Conservation (phyloP, 768 basidiomycete species). For the Podaxis mareebaensis region DNA sequence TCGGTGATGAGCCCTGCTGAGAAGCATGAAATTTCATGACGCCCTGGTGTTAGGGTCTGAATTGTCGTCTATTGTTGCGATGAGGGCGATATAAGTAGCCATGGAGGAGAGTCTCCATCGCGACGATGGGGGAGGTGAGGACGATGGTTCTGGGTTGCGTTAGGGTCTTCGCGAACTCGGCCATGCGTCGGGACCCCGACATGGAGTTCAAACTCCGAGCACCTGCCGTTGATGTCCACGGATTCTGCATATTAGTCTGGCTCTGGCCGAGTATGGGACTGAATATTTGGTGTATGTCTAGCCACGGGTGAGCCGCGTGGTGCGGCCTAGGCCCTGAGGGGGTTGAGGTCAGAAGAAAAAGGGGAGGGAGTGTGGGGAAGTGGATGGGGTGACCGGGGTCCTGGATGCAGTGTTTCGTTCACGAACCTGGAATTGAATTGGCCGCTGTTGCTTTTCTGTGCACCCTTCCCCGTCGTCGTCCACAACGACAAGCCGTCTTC, state of each 20-base stretch:
- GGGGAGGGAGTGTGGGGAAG: neutral
- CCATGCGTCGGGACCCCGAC: slow-evolving; percentile 9
- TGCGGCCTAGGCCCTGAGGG: neutral
- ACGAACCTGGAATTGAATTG: slow-evolving; percentile 10
- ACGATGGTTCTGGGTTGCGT: neutral
- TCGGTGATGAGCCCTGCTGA: neutral
- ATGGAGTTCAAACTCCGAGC: neutral
- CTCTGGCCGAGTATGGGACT: neutral
- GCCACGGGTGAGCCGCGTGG: neutral
- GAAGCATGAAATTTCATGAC: neutral
- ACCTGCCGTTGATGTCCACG: neutral
- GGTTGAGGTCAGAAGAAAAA: neutral
- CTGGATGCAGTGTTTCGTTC: slow-evolving; percentile 3
- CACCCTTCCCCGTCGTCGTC: slow-evolving; percentile 20
- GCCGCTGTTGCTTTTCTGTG: slow-evolving; percentile 13
- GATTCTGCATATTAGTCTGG: neutral
- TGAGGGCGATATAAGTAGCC: neutral
- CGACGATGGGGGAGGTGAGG: neutral
- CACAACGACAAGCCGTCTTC: slow-evolving; percentile 20
- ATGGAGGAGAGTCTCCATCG: slow-evolving; percentile 4
- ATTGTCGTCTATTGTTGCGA: too few species aligned
- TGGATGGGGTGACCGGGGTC: slow-evolving; percentile 9
- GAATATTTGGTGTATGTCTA: neutral
- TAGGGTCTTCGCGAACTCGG: neutral
- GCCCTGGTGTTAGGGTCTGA: neutral